phyloP scores from a whole-genome alignment of 306 rosid genomes.

The Ormosia semicastrata region DNA sequence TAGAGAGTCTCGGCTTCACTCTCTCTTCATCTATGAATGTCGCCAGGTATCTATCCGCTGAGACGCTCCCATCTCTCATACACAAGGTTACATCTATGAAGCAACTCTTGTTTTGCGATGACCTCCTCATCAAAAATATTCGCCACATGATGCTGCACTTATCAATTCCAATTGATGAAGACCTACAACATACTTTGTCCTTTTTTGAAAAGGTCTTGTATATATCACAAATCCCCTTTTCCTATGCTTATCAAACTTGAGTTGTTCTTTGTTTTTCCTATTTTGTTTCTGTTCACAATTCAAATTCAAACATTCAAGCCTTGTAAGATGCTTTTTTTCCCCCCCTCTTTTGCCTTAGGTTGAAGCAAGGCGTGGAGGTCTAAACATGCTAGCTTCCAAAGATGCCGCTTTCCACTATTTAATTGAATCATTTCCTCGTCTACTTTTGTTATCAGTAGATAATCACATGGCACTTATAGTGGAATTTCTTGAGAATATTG shows the following conservation, averaged over 20 bases:
- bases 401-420: constrained; percentile 54
- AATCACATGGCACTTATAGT: constrained; percentile 46
- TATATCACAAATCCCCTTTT: neutral
- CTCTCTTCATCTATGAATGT: constrained; percentile 80
- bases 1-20: constrained; percentile 76
- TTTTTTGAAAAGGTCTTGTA: constrained; percentile 72
- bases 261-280: neutral
- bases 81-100: constrained; percentile 69
- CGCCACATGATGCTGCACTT: constrained; percentile 66
- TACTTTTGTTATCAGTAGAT: constrained; percentile 58
- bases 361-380: constrained; percentile 85
- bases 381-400: constrained; percentile 51
- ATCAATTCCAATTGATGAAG: constrained; percentile 78
- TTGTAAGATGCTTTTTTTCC: neutral
- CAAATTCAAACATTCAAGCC: neutral
- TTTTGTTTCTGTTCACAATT: neutral
- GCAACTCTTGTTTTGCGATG: constrained; percentile 53
- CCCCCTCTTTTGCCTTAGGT: constrained; percentile 38
- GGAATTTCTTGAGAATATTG: constrained; percentile 58
- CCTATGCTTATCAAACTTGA: neutral
- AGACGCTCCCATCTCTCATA: constrained; percentile 60
- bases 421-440: constrained; percentile 74
- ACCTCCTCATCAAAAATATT: constrained; percentile 48
- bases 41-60: constrained; percentile 58
- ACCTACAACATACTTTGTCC: constrained; percentile 73